Evolutionary conservation across 345 rosid species (phyloP), one percentile per base, ranked within the genome.

Genomic region (Microthlaspi erraticum): DNA sequence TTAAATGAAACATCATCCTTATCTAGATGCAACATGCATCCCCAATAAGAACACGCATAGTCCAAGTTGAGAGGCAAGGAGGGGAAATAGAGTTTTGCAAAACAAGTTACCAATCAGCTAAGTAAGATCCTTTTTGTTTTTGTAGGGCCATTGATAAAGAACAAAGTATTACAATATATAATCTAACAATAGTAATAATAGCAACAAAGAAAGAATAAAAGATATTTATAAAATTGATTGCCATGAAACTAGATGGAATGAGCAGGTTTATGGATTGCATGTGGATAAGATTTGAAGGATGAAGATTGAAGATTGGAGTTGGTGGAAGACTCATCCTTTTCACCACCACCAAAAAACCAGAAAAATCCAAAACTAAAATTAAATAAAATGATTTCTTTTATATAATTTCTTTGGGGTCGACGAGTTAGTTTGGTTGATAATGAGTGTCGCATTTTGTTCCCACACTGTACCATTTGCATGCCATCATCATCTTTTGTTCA

Each of bases 291-390:
- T 71, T 70, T 20, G 48, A 49, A 79, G 83, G 78, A 74, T 51
- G 59, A 67, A 74, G 61, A 52, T 46, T 64, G 29, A 53, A 32
- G 60, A 59, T 63, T 58, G 70, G 75, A 80, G 86, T 83, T 78
- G 86, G 83, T 83, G 74, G 79, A 69, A 75, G 53, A 70, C 55
- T 65, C 78, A 72, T 78, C 82, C 71, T 62, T 80, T 75, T 57
- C 64, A 71, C 39, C 38, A 72, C 65, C 80, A 77, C 76, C 54
- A 77, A 17, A 74, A 54, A 56, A 44, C 9, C 43, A 57, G 7
- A 73, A 6, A 65, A 44, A 51, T 20, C 34, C 37, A 71, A 61
- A 64, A 11, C 34, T 37, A 64, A 64, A 72, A 36, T 36, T 0
- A 5, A 26, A 5, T 59, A 19, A 45, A 58, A 67, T 52, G 36